Percentiles rank a stretch among this genome's conserved stretches.
Evolutionary conservation across 2,329 filamentous ascomycete genomes (phyloP).

Genomic region (Berkeleyomyces rouxiae): DNA sequence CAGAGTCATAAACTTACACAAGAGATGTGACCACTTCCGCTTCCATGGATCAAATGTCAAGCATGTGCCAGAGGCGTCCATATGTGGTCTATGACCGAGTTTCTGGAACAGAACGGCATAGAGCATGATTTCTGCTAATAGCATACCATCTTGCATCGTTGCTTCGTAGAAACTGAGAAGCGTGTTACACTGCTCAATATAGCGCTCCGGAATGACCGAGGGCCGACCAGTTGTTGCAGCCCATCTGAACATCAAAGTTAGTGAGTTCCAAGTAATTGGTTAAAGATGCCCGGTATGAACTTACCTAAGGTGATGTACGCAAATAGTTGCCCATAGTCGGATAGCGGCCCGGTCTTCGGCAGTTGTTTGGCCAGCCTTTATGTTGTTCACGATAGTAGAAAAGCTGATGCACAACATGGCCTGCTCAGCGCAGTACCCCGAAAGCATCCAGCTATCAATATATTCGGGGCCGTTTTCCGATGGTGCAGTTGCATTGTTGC

Average conservation of each 20-base stretch:
- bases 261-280: neutral
- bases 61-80: conserved; percentile 18
- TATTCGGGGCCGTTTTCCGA: conserved; percentile 21
- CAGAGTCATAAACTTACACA: conserved; percentile 3
- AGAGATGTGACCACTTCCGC: conserved; percentile 11
- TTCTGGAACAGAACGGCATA: conserved; percentile 24
- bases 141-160: conserved; percentile 26
- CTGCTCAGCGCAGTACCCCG: conserved; percentile 26
- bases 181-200: conserved; percentile 25
- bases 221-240: conserved; percentile 25
- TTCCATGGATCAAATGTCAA: conserved; percentile 12
- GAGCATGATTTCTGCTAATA: conserved; percentile 24
- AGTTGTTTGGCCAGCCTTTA: conserved; percentile 20
- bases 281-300: conserved; percentile 1
- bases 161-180: conserved; percentile 25
- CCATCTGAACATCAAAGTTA: conserved; percentile 19
- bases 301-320: conserved; percentile 24
- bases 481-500: conserved; percentile 17
- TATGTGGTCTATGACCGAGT: conserved; percentile 19
- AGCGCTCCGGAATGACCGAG: conserved; percentile 23
- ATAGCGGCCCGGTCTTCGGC: conserved; percentile 21
- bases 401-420: conserved; percentile 28
- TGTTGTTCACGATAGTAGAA: conserved; percentile 24
- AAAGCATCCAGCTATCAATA: conserved; percentile 27
- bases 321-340: conserved; percentile 23